Base-by-base conservation (phyloP, 352 stramenopile species). In the Pythium grandisporangium region DNA sequence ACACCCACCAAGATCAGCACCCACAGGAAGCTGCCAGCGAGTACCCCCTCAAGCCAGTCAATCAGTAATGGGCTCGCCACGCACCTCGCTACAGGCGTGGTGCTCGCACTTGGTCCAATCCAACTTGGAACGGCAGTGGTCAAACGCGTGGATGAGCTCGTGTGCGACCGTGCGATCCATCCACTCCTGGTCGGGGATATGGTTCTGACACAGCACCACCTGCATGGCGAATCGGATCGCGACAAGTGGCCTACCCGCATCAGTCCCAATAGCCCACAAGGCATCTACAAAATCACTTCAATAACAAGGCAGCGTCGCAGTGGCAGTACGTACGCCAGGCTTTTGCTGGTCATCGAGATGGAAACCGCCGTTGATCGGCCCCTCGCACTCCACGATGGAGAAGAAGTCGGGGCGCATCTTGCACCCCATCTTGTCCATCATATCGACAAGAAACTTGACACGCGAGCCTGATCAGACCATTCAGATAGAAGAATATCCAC, bases 61-160 rank as follows among this genome's bases (percentile, higher is more conserved):
- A n/a, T n/a, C n/a, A n/a, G n/a, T n/a, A n/a, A n/a, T n/a, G n/a
- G n/a, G 45, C 33, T 11, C 33, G 13, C 33, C 49, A n/a, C 58
- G 40, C 21, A 95, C 81, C 63, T 97, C 90, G 38, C 81, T 96
- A 61, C 90, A 97, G 16, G 89, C 87, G 52, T 95, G 73, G 49
- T 96, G 84, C 51, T 94, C 78, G 63, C 83, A 96, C 63, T 95
- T 95, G 49, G 73, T 78, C 81, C 84, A 96, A 62, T 97, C 76
- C 37, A 96, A 74, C 52, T 96, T 93, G 49, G 83, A 79, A 42
- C 89, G 82, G 63, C 87, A 97, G 61, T 96, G 79, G 55, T 97
- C 90, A 49, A 86, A 97, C 6, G 90, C 90, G 57, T 97, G 90
- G 48, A 97, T 89, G 44, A 97, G 66, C 60, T 97, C 90, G 48